These are phyloP conservation scores for Sporothrix euskadiensis DNA, from an alignment of 2,329 filamentous ascomycete species.

Conservation along the genomic window DNA sequence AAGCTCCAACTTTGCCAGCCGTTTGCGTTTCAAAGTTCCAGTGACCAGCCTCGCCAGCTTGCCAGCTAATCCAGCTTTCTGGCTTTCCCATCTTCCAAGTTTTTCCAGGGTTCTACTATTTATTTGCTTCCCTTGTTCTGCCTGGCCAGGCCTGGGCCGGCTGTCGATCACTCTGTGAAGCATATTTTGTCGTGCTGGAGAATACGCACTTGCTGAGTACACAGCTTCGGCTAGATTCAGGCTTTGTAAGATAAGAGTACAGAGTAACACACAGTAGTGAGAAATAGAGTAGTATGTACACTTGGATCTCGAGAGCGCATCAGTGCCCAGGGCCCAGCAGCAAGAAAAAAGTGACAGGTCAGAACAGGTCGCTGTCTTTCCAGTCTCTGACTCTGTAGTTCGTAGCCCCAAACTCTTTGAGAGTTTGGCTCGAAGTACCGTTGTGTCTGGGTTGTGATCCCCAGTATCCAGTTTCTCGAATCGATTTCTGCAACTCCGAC, in stretches of 20 bases:
- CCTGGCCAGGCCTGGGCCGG: background rate
- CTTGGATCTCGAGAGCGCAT: background rate
- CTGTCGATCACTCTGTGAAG: background rate
- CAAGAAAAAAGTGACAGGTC: conserved; percentile 24
- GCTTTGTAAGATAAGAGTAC: background rate
- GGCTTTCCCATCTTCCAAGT: background rate
- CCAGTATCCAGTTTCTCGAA: background rate
- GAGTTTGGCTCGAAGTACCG: background rate
- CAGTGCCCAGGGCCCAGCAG: conserved; percentile 9
- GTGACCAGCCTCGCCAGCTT: background rate
- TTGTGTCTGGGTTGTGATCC: background rate
- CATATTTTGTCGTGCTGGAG: conserved; percentile 12
- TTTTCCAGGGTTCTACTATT: background rate
- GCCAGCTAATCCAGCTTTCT: background rate
- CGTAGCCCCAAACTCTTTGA: background rate
- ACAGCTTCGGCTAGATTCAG: background rate
- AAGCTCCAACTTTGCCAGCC: background rate
- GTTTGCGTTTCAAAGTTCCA: background rate
- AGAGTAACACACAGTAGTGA: background rate
- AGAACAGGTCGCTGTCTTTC: background rate
- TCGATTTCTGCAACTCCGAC: background rate
- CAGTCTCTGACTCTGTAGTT: background rate
- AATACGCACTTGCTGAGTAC: conserved; percentile 11
- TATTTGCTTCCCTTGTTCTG: background rate
- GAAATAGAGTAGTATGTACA: background rate